Evolutionary conservation across 2,329 filamentous ascomycete species (phyloP).

Genomic region (Teratosphaeria gauchensis): DNA sequence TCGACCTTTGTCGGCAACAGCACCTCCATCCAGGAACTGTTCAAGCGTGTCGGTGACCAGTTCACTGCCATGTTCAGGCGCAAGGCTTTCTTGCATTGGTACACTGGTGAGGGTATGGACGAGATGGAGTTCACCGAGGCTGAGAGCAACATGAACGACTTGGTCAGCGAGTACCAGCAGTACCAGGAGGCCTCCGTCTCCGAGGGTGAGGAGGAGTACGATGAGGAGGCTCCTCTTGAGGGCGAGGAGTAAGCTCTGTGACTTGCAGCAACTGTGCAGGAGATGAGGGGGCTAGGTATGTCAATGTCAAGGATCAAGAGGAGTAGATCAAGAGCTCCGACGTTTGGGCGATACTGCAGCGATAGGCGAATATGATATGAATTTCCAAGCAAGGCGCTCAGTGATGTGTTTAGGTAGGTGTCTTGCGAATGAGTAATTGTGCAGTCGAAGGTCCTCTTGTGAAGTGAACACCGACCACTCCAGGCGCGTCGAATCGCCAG

Average conservation of each 20-base stretch:
- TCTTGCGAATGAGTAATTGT: neutral
- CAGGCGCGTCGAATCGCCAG: neutral
- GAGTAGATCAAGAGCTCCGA: neutral
- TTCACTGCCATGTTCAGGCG: constrained; percentile 99
- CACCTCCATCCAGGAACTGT: constrained; percentile 98
- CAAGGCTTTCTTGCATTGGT: constrained; percentile 99
- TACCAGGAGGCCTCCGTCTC: constrained; percentile 99
- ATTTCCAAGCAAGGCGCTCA: neutral
- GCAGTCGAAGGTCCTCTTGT: neutral
- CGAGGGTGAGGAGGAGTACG: constrained; percentile 93
- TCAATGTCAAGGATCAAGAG: neutral
- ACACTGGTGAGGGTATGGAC: constrained; percentile 99
- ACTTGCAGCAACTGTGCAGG: neutral
- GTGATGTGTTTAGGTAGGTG: neutral
- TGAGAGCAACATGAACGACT: constrained; percentile 99
- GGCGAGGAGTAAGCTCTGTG: constrained; percentile 52
- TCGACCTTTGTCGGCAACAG: constrained; percentile 99
- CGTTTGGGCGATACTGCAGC: neutral
- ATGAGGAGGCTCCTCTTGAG: constrained; percentile 69
- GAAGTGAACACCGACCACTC: neutral
- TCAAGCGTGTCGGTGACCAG: constrained; percentile 99
- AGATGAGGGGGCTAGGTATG: neutral
- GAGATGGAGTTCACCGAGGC: constrained; percentile 99
- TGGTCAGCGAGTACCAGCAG: constrained; percentile 99
- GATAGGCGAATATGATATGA: neutral